Percentiles rank a stretch among this genome's conserved stretches.
These are phyloP conservation scores for Tolypocladium sp. DNA, from an alignment of 2,329 filamentous ascomycete species.

Conservation along the genomic window DNA sequence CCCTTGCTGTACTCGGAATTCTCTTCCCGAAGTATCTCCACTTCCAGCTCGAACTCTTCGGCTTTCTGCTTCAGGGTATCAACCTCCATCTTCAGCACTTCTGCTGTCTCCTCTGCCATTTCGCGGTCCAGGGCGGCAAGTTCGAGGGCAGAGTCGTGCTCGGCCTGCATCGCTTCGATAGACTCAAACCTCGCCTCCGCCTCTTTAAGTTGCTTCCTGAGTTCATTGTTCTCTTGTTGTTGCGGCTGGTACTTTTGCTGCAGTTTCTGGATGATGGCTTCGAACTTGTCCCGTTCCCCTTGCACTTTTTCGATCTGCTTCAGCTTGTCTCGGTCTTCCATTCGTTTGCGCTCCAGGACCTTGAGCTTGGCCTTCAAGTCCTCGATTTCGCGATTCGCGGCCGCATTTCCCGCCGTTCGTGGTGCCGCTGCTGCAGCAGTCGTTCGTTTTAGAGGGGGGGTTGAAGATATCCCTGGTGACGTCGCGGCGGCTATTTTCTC, in stretches of 20 bases:
- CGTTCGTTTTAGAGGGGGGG: constrained; percentile 21
- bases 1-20: constrained; percentile 76
- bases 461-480: constrained; percentile 15
- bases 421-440: constrained; percentile 16
- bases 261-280: constrained; percentile 80
- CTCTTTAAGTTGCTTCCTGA: constrained; percentile 72
- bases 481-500: constrained; percentile 39
- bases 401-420: constrained; percentile 37
- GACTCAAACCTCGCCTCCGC: constrained; percentile 57
- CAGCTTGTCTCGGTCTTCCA: constrained; percentile 78
- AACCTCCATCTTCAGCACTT: constrained; percentile 71
- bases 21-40: constrained; percentile 80
- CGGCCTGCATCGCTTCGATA: constrained; percentile 66
- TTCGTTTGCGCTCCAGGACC: constrained; percentile 76
- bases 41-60: constrained; percentile 80
- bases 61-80: constrained; percentile 65
- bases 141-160: constrained; percentile 79
- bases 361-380: constrained; percentile 82
- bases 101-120: constrained; percentile 90
- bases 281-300: constrained; percentile 67
- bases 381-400: constrained; percentile 62
- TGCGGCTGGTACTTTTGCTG: constrained; percentile 82
- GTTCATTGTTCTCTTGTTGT: constrained; percentile 66
- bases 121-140: constrained; percentile 83
- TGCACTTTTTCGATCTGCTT: constrained; percentile 70